Evolutionary conservation across 2,329 filamentous ascomycete species (phyloP).

Genomic region (Alternaria gansuensis): DNA sequence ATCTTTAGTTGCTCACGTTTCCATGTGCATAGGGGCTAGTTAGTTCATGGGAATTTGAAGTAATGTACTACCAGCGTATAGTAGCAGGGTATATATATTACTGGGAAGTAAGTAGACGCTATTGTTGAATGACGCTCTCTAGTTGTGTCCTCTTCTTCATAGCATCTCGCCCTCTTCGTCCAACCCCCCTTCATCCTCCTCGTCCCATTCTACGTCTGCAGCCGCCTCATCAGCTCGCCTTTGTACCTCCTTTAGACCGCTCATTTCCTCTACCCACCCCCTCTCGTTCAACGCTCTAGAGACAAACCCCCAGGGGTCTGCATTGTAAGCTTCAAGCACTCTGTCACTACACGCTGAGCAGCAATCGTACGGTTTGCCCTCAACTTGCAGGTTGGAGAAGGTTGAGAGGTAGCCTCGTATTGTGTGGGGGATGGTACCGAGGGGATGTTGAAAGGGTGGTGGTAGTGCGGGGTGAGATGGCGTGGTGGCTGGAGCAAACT

Average conservation of each 20-base stretch:
- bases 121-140: background rate
- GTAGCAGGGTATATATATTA: background rate
- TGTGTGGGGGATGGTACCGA: constrained; percentile 78
- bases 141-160: constrained; percentile 6
- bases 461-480: constrained; percentile 42
- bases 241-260: constrained; percentile 69
- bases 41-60: background rate
- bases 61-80: background rate
- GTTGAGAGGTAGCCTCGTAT: constrained; percentile 79
- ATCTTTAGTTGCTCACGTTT: background rate
- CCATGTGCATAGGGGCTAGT: background rate
- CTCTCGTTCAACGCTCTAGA: constrained; percentile 76
- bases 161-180: constrained; percentile 65
- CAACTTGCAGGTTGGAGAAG: constrained; percentile 77
- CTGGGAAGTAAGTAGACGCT: background rate
- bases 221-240: constrained; percentile 58
- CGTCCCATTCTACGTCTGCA: constrained; percentile 67
- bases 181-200: constrained; percentile 57
- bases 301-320: constrained; percentile 78
- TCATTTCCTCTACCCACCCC: constrained; percentile 80
- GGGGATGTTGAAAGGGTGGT: constrained; percentile 64
- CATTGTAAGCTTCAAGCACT: constrained; percentile 72
- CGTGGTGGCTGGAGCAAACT: constrained; percentile 18
- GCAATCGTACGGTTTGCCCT: constrained; percentile 77
- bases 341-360: constrained; percentile 81